Percentiles rank a stretch among this genome's conserved stretches.
Evolutionary conservation across 2,329 filamentous ascomycete genomes (phyloP).

Genomic region (Alternaria brassicicola): DNA sequence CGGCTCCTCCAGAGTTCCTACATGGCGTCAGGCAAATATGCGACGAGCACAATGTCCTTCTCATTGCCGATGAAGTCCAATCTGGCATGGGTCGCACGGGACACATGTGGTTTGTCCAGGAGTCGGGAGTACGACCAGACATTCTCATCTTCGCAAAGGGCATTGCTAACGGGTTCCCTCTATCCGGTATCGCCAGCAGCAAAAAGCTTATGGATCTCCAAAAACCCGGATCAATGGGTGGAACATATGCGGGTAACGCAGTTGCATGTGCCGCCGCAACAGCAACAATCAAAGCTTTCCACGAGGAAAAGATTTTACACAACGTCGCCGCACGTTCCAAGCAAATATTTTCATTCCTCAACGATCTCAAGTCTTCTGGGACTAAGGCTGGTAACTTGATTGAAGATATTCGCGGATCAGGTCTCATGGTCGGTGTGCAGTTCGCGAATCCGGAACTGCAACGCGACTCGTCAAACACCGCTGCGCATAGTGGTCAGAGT

Average conservation of each 20-base stretch:
- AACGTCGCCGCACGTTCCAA: conserved; percentile 37
- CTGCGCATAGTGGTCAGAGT: conserved; percentile 21
- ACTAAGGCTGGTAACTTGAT: conserved; percentile 38
- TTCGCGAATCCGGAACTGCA: conserved; percentile 29
- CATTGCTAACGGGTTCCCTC: conserved; percentile 39
- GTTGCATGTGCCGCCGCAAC: conserved; percentile 38
- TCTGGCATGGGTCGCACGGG: conserved; percentile 54
- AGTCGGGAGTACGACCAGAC: conserved; percentile 52
- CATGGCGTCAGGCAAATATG: conserved; percentile 50
- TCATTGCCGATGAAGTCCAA: conserved; percentile 54
- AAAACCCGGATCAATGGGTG: conserved; percentile 40
- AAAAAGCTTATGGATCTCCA: conserved; percentile 38
- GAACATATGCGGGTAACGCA: conserved; percentile 39
- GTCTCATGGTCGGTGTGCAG: conserved; percentile 39
- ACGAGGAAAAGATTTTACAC: conserved; percentile 36
- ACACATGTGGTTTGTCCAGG: conserved; percentile 53
- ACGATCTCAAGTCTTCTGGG: conserved; percentile 29
- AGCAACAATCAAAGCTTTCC: conserved; percentile 34
- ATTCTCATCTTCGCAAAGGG: conserved; percentile 51
- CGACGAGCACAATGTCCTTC: conserved; percentile 52
- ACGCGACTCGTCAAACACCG: conserved; percentile 28
- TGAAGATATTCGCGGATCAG: conserved; percentile 35
- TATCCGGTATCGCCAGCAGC: conserved; percentile 36
- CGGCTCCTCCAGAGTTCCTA: conserved; percentile 38
- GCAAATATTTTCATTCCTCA: conserved; percentile 35